Evolutionary conservation across 2,329 filamentous ascomycete species (phyloP), one percentile per base, ranked within the genome.

Genomic region (Trichoderma koningii): DNA sequence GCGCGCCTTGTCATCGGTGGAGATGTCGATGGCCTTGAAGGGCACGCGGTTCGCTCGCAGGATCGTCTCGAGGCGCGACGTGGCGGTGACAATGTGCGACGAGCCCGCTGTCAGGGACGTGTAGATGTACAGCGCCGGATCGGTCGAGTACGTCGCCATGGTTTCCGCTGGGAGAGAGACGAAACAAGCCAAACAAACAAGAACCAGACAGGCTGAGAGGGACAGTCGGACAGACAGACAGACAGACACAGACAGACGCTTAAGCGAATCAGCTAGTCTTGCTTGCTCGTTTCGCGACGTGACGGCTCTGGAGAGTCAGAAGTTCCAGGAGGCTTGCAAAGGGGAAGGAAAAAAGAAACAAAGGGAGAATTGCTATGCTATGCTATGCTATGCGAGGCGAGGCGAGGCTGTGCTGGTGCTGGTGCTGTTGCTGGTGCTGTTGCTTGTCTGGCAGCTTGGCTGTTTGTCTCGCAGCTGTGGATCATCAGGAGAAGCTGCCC

Each of bases 101-200:
- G 93, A 97, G 69, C 95, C 95, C 66, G 95, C 92, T 21, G 95
- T 98, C 64, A 99, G 85, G 61, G 94, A 98, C 67, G 95, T 98
- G 81, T 96, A 97, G 72, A 99, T 90, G 81, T 95, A 99, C 68
- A 99, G 87, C 30, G 89, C 83, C 55, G 89, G 85, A 76, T 92
- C 89, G 70, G 81, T 83, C 69, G 81, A 81, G 74, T 81, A 84
- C 61, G 81, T 78, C 53, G 76, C 75, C 73, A 78, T 78, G 67
- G 67, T 72, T 72, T 38, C 34, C 34, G 34, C 34, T 38, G 34
- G 10, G 34, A 30, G 30, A 30, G 30, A 30, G 30, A 30, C 30
- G 7, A 9, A 30, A 38, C 34, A 38, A 38, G 7, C 5, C 34
- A 38, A 38, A 38, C 34, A 14, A 38, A 14, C 3, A 12, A 12